Conservation (phyloP, 345 rosid species). For the Salix dunnii region DNA sequence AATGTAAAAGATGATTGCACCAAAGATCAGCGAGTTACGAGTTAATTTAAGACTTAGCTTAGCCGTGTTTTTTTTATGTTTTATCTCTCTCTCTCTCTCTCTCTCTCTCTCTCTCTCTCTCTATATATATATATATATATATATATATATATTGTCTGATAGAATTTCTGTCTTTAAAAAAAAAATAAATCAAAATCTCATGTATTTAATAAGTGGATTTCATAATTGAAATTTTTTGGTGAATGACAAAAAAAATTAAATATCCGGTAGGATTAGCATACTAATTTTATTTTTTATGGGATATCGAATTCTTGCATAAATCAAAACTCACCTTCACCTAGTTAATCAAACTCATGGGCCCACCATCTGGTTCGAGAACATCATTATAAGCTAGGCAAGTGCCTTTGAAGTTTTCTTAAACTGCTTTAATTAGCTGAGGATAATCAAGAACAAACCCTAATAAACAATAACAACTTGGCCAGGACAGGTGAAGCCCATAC, state of each 20-base stretch:
- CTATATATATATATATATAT: too few species aligned
- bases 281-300: not conserved
- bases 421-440: slow-evolving; percentile 14
- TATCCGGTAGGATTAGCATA: not conserved
- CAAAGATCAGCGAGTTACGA: too few species aligned
- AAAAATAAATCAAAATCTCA: not conserved
- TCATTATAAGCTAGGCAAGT: not conserved
- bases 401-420: slow-evolving; percentile 2
- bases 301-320: not conserved
- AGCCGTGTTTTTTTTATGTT: too few species aligned
- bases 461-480: slow-evolving; percentile 22
- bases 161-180: too few species aligned
- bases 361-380: not conserved
- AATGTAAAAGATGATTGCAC: too few species aligned
- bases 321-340: not conserved
- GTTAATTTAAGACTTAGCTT: too few species aligned
- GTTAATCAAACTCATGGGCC: not conserved
- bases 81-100: too few species aligned
- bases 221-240: not conserved
- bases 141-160: too few species aligned
- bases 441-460: slow-evolving; percentile 22
- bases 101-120: too few species aligned
- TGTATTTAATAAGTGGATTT: not conserved
- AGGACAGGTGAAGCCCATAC: slow-evolving; percentile 56
- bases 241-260: too few species aligned